phyloP scores from a whole-genome alignment of 2,329 filamentous ascomycete species.

The Teratosphaeria nubilosa region DNA sequence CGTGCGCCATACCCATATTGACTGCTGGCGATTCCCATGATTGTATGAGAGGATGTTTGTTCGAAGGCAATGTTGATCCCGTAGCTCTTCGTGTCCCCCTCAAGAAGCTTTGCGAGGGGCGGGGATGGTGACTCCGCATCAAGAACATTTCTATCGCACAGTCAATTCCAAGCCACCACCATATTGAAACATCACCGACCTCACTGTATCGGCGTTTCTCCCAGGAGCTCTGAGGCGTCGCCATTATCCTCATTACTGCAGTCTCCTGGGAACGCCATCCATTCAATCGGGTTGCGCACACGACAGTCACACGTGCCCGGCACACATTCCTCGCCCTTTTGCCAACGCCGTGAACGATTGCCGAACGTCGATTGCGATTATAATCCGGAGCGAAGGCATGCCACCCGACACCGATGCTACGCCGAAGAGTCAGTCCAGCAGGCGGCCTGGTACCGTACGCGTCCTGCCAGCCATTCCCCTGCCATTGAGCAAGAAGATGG shows the following conservation, averaged over 20 bases:
- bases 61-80: background rate
- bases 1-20: background rate
- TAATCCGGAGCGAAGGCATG: slow-evolving; percentile 7
- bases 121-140: background rate
- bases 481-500: slow-evolving; percentile 14
- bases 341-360: background rate
- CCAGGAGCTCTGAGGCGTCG: background rate
- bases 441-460: slow-evolving; percentile 11
- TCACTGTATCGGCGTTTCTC: background rate
- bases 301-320: background rate
- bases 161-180: background rate
- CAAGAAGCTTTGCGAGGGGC: background rate
- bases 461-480: slow-evolving; percentile 25
- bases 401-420: slow-evolving; percentile 10
- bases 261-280: slow-evolving; percentile 14
- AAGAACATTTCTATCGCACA: background rate
- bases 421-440: slow-evolving; percentile 5
- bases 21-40: too few species aligned
- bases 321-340: background rate
- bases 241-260: background rate
- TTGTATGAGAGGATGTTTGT: background rate
- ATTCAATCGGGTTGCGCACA: background rate
- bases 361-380: background rate
- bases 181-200: background rate
- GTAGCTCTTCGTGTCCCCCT: background rate